phyloP scores from a whole-genome alignment of 2,329 filamentous ascomycete genomes.

The Aaosphaeria pasadenensis region DNA sequence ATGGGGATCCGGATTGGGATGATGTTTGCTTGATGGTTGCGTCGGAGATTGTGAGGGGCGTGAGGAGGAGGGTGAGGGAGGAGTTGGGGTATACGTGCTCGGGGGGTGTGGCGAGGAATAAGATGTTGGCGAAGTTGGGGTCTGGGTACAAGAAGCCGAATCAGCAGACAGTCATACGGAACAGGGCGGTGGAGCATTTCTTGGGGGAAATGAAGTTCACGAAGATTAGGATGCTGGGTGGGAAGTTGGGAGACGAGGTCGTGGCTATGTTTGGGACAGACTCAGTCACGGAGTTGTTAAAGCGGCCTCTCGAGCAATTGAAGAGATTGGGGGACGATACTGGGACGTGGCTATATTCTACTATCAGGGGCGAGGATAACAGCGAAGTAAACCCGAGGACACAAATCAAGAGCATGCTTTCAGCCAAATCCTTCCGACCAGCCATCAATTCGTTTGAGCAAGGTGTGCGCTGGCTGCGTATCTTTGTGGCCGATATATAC shows the following conservation, averaged over 20 bases:
- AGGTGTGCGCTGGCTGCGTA: conserved; percentile 79
- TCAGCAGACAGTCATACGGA: conserved; percentile 88
- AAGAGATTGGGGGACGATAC: conserved; percentile 78
- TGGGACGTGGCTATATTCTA: conserved; percentile 79
- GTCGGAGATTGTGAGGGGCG: conserved; percentile 78
- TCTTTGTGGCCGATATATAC: conserved; percentile 90
- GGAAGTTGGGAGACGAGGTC: conserved; percentile 87
- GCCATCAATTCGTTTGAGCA: conserved; percentile 76
- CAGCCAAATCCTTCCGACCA: conserved; percentile 90
- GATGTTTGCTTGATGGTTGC: conserved; percentile 84
- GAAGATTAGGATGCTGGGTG: conserved; percentile 91
- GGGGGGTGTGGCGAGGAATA: conserved; percentile 83
- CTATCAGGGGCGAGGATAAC: conserved; percentile 78
- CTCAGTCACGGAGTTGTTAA: conserved; percentile 69
- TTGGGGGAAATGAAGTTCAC: conserved; percentile 85
- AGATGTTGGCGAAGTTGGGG: conserved; percentile 92
- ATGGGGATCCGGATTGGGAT: conserved; percentile 90
- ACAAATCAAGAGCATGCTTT: conserved; percentile 96
- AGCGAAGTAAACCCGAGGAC: conserved; percentile 89
- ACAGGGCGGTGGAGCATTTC: conserved; percentile 76
- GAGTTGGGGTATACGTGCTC: conserved; percentile 86
- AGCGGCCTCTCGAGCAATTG: conserved; percentile 71
- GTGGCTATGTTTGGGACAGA: conserved; percentile 80
- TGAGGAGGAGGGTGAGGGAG: conserved; percentile 67
- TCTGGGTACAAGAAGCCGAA: conserved; percentile 92